Conservation (phyloP, 2,329 filamentous ascomycete species). For the Paecilomyces dactylethromorphus region DNA sequence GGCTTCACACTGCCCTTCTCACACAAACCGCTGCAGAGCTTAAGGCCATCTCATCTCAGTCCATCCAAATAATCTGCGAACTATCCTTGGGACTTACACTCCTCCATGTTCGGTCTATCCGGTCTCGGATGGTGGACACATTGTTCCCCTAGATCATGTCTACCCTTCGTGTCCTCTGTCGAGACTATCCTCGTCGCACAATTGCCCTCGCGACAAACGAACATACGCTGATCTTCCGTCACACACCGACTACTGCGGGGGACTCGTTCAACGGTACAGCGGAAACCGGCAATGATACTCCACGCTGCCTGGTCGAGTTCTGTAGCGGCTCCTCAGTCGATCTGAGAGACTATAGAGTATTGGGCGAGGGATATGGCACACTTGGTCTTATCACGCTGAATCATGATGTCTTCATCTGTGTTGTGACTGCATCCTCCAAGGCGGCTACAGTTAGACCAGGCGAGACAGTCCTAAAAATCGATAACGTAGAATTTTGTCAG, state of each 20-base stretch:
- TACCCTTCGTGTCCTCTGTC: slow-evolving; percentile 68
- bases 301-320: slow-evolving; percentile 85
- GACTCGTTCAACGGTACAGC: slow-evolving; percentile 46
- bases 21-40: background rate
- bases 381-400: slow-evolving; percentile 79
- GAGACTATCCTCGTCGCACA: slow-evolving; percentile 78
- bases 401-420: slow-evolving; percentile 81
- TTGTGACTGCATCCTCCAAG: slow-evolving; percentile 71
- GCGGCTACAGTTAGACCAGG: slow-evolving; percentile 79
- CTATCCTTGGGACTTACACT: background rate
- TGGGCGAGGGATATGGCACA: slow-evolving; percentile 78
- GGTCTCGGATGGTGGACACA: background rate
- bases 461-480: slow-evolving; percentile 83
- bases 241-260: slow-evolving; percentile 60
- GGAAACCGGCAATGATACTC: slow-evolving; percentile 31
- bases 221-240: slow-evolving; percentile 77
- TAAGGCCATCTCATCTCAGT: too few relatives aligned
- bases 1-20: background rate
- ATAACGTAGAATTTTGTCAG: slow-evolving; percentile 71
- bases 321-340: slow-evolving; percentile 57
- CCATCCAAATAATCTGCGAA: background rate
- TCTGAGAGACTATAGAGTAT: slow-evolving; percentile 66
- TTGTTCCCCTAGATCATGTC: slow-evolving; percentile 38
- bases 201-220: slow-evolving; percentile 76
- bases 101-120: background rate